Evolutionary conservation across 306 rosid species (phyloP).

Genomic region (Mimosa pudica): DNA sequence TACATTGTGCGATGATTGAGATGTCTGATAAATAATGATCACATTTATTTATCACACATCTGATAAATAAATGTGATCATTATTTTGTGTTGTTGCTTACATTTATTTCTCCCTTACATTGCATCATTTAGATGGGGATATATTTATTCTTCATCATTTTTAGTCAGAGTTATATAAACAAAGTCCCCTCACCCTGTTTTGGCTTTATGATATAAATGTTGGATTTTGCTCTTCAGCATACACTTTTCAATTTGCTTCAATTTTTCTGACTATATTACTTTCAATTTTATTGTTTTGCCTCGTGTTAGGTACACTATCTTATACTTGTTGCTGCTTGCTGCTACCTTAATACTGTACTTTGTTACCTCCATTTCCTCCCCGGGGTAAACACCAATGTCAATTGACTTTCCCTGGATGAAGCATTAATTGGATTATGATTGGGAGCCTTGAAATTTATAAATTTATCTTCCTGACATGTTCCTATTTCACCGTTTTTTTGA

Average conservation of each 20-base stretch:
- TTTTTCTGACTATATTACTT: slow-evolving; percentile 19
- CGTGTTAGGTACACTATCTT: slow-evolving; percentile 67
- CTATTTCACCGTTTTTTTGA: slow-evolving; percentile 16
- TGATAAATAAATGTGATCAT: too few species aligned
- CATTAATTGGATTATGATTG: slow-evolving; percentile 22
- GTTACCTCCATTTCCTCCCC: slow-evolving; percentile 82
- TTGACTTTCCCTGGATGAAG: slow-evolving; percentile 28
- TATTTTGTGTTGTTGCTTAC: background rate
- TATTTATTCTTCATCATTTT: background rate
- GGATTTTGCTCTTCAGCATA: slow-evolving; percentile 13
- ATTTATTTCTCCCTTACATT: slow-evolving; percentile 8
- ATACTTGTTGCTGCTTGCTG: slow-evolving; percentile 68
- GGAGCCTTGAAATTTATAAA: slow-evolving; percentile 11
- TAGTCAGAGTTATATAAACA: background rate
- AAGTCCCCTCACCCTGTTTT: slow-evolving; percentile 3
- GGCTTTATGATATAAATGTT: background rate
- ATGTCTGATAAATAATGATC: slow-evolving; percentile 1
- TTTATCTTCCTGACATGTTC: slow-evolving; percentile 26
- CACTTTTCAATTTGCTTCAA: slow-evolving; percentile 15
- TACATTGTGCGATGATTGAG: background rate
- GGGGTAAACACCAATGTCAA: slow-evolving; percentile 60
- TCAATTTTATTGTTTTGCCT: slow-evolving; percentile 4
- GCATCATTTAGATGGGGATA: background rate
- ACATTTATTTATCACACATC: too few species aligned
- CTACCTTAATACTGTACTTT: slow-evolving; percentile 76